Percentiles rank a stretch among this genome's conserved stretches.
These are phyloP conservation scores for Daucus carota DNA, from an alignment of 129 eudicot species.

Conservation along the genomic window DNA sequence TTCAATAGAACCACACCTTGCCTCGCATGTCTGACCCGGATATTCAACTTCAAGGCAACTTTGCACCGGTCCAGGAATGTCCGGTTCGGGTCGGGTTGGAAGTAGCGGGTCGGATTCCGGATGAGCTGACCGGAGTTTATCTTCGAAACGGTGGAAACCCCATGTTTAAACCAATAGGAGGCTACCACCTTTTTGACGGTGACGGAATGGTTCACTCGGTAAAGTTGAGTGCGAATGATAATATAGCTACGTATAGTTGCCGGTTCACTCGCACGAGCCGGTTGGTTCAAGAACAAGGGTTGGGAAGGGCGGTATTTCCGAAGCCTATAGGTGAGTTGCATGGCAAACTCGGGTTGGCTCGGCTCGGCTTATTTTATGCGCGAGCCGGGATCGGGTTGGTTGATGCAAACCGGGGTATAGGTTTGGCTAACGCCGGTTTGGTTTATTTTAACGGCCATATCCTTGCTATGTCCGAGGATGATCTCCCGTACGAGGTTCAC, in stretches of 20 bases:
- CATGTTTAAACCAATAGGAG: slow-evolving; percentile 32
- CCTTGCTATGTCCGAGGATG: slow-evolving; percentile 88
- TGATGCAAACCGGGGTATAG: slow-evolving; percentile 33
- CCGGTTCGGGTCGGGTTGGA: slow-evolving; percentile 53
- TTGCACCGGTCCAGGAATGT: slow-evolving; percentile 61
- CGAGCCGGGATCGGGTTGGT: slow-evolving; percentile 43
- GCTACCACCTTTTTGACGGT: slow-evolving; percentile 65
- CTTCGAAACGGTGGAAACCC: slow-evolving; percentile 74
- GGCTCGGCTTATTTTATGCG: slow-evolving; percentile 47
- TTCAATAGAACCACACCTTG: slow-evolving; percentile 28
- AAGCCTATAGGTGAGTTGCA: slow-evolving; percentile 84
- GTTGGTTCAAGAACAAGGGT: slow-evolving; percentile 30
- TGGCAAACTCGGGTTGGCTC: slow-evolving; percentile 64
- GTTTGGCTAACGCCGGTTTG: slow-evolving; percentile 72
- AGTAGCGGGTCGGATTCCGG: slow-evolving; percentile 54
- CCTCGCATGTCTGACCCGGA: slow-evolving; percentile 36
- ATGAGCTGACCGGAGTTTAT: slow-evolving; percentile 40
- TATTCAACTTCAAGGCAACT: slow-evolving; percentile 57
- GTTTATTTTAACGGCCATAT: slow-evolving; percentile 62
- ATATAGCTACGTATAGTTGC: slow-evolving; percentile 43
- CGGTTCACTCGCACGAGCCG: slow-evolving; percentile 64
- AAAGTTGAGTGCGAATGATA: slow-evolving; percentile 20
- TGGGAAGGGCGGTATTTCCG: slow-evolving; percentile 48
- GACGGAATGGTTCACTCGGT: slow-evolving; percentile 91
- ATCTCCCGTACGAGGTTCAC: slow-evolving; percentile 55